Conservation (phyloP, 2,329 filamentous ascomycete species). For the Xylaria polymorpha region DNA sequence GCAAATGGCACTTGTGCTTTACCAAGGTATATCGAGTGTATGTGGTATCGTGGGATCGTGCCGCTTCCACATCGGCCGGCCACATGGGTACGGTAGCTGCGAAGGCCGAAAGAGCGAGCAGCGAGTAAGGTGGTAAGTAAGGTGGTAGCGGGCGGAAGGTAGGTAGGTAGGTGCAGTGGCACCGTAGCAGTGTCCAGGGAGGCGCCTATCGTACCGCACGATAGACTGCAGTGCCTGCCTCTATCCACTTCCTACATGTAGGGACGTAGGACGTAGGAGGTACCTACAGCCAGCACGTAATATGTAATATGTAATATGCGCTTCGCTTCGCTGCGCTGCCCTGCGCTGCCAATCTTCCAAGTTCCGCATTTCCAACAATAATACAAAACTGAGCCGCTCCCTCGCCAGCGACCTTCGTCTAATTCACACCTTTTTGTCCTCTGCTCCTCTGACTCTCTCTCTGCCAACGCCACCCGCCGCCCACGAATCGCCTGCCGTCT, state of each 20-base stretch:
- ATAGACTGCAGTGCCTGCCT: no score
- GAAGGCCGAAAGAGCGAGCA: not conserved
- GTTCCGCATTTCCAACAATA: constrained; percentile 26
- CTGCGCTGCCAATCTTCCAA: constrained; percentile 16
- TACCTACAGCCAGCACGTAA: constrained; percentile 2
- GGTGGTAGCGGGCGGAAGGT: constrained; percentile 9
- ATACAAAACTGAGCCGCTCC: constrained; percentile 36
- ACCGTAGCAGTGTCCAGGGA: constrained; percentile 1
- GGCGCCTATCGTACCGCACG: not conserved
- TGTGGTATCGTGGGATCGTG: not conserved
- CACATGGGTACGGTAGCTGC: constrained; percentile 7
- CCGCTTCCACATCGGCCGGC: constrained; percentile 8
- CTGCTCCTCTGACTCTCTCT: constrained; percentile 26
- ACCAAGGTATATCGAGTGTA: not conserved
- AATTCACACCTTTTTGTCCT: constrained; percentile 38
- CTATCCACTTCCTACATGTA: not conserved
- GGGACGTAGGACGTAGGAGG: not conserved
- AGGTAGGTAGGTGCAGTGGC: constrained; percentile 13
- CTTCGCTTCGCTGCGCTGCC: not conserved
- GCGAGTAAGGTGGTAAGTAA: constrained; percentile 13
- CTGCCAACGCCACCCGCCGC: constrained; percentile 5
- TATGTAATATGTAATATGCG: constrained; percentile 11
- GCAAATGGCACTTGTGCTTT: constrained; percentile 1
- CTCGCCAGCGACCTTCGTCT: constrained; percentile 25
- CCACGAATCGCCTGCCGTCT: not conserved